phyloP scores from a whole-genome alignment of 2,329 filamentous ascomycete genomes.

The Cercospora beticola region DNA sequence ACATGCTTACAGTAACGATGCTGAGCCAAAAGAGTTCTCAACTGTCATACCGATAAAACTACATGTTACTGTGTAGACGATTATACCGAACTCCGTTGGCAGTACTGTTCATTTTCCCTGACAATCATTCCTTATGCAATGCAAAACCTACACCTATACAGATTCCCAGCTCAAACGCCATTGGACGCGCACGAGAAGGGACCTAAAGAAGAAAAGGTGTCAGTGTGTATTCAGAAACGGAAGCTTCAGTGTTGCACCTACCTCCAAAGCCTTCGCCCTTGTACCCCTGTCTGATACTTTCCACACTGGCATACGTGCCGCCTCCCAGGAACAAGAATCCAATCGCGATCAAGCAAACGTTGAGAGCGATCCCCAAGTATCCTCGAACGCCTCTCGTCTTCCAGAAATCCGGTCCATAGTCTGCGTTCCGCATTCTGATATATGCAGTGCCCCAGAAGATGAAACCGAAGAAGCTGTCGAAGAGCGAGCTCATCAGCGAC shows the following conservation, averaged over 20 bases:
- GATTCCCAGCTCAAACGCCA: neutral
- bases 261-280: constrained; percentile 62
- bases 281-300: constrained; percentile 66
- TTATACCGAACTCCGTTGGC: neutral
- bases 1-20: neutral
- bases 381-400: constrained; percentile 55
- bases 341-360: constrained; percentile 68
- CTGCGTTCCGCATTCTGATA: constrained; percentile 69
- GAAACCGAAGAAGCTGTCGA: constrained; percentile 92
- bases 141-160: neutral
- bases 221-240: neutral
- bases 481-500: constrained; percentile 81
- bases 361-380: constrained; percentile 61
- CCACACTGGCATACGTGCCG: constrained; percentile 74
- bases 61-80: neutral
- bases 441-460: constrained; percentile 91
- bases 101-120: neutral
- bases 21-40: neutral
- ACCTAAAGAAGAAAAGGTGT: neutral
- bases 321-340: constrained; percentile 79
- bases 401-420: constrained; percentile 56
- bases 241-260: neutral
- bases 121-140: neutral
- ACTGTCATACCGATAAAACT: neutral
- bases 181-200: constrained; percentile 9